Evolutionary conservation across 495 filamentous ascomycete genomes (phyloP), one percentile per base, ranked within the genome.

Genomic region (Trichoderma parareesei): DNA sequence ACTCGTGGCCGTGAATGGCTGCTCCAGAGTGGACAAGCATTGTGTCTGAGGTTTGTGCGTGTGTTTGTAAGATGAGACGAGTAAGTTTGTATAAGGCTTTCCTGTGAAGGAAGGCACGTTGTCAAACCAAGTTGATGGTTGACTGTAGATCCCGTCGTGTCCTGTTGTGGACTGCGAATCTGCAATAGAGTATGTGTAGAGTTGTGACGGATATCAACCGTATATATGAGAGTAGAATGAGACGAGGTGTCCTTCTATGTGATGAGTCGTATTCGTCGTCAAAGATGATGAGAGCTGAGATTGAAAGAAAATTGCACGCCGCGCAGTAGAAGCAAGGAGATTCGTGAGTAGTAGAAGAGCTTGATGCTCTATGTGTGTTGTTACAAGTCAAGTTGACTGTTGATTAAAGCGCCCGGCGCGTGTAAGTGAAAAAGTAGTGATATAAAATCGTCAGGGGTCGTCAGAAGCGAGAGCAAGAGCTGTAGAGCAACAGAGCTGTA

Each of bases 1-100:
- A 80, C 70, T 88, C 85, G 73, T 81, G 80, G 63, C 81, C 77
- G 69, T 87, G 86, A 11, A 82, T 67, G 71, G 78, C 77, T 4
- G 79, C 79, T 9, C 78, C 80, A 5, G 77, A 73, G 64, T 82
- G 79, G 3, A 82, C 69, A 68, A 82, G 79, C 79, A 82, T 82
- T 49, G 55, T 69, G 53, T 37, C 10, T 11, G 10, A 5, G 53
- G 20, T 33, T 38, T 20, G 33, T 57, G 48, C 14, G 20, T 57
- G 11, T 57, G 37, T 33, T 7, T 7, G 43, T 14, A 14, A 46
- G 9, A 18, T 20, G n/a, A 49, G 43, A n/a, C 43, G n/a, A n/a
- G n/a, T 46, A 16, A 18, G 27, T 55, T 27, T 57, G 5, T 33
- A 57, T 37, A 37, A 37, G 9, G 53, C 53, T 57, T 20, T 27